phyloP scores from a whole-genome alignment of 495 filamentous ascomycete species.

The Penicillium silybi region DNA sequence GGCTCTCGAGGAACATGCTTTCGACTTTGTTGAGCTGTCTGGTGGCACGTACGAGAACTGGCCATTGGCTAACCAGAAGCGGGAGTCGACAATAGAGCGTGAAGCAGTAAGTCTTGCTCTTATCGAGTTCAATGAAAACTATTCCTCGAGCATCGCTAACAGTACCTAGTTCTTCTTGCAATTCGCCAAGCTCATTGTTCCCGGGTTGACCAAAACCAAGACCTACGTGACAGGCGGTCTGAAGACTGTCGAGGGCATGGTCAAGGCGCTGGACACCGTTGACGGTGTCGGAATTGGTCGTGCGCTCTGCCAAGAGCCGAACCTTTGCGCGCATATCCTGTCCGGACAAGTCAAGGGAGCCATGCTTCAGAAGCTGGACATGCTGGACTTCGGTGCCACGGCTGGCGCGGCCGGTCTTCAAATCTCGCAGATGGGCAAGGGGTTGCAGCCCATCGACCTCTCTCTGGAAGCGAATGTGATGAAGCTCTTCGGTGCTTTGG shows the following conservation, averaged over 20 bases:
- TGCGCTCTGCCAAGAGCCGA: conserved; percentile 49
- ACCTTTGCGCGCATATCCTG: conserved; percentile 47
- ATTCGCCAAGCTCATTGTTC: conserved; percentile 69
- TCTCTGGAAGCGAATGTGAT: conserved; percentile 6
- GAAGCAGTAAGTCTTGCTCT: conserved; percentile 35
- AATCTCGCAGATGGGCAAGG: conserved; percentile 10
- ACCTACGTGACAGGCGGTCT: conserved; percentile 62
- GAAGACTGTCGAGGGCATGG: conserved; percentile 58
- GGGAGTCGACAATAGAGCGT: conserved; percentile 51
- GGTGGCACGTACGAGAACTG: conserved; percentile 59
- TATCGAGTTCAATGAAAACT: background rate
- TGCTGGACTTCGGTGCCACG: conserved; percentile 43
- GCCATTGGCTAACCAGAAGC: conserved; percentile 35
- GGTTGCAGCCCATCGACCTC: conserved; percentile 14
- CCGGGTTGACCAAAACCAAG: conserved; percentile 48
- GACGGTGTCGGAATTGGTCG: conserved; percentile 56
- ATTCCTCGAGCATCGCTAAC: background rate
- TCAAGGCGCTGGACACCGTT: conserved; percentile 51
- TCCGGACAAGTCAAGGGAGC: conserved; percentile 40
- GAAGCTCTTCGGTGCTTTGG: conserved; percentile 1
- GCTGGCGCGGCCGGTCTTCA: conserved; percentile 34
- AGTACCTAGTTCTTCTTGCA: conserved; percentile 53
- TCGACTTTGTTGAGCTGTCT: conserved; percentile 63
- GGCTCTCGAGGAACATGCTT: conserved; percentile 48
- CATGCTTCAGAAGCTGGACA: conserved; percentile 41